Conservation (phyloP, 306 rosid genomes). For the Glycine tomentella region DNA sequence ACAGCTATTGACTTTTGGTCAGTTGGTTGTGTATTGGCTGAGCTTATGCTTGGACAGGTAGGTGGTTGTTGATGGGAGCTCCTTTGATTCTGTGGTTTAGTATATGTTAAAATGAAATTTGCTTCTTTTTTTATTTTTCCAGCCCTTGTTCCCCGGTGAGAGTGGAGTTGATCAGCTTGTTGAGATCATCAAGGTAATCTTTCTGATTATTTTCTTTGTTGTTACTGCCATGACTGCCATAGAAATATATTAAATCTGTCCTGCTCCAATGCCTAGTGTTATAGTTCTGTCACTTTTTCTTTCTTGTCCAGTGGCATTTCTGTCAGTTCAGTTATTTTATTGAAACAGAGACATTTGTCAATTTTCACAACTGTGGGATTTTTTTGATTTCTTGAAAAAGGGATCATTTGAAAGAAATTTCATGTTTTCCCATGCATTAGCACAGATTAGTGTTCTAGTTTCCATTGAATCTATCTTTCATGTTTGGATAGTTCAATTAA, state of each 20-base stretch:
- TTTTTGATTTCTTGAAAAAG: not conserved
- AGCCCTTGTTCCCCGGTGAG: slow-evolving; percentile 96
- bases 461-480: slow-evolving; percentile 14
- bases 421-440: not conserved
- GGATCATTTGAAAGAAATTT: slow-evolving; percentile 3
- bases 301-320: not conserved
- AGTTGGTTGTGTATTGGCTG: slow-evolving; percentile 92
- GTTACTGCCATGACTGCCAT: not conserved
- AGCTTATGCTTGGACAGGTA: slow-evolving; percentile 92
- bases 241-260: not conserved
- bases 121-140: slow-evolving; percentile 14
- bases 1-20: slow-evolving; percentile 91
- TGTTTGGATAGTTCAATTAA: slow-evolving; percentile 14
- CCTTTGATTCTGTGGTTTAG: slow-evolving; percentile 24
- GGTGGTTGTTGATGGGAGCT: slow-evolving; percentile 28
- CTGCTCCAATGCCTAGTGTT: not conserved
- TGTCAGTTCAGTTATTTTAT: not conserved
- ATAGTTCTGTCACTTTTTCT: not conserved
- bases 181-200: slow-evolving; percentile 87
- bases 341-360: not conserved
- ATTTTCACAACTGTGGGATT: not conserved
- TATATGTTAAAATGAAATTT: slow-evolving; percentile 14
- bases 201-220: not conserved
- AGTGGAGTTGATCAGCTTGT: slow-evolving; percentile 97
- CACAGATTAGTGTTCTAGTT: not conserved